phyloP scores from a whole-genome alignment of 176 grass and related monocot genomes.

The Lolium multiflorum region DNA sequence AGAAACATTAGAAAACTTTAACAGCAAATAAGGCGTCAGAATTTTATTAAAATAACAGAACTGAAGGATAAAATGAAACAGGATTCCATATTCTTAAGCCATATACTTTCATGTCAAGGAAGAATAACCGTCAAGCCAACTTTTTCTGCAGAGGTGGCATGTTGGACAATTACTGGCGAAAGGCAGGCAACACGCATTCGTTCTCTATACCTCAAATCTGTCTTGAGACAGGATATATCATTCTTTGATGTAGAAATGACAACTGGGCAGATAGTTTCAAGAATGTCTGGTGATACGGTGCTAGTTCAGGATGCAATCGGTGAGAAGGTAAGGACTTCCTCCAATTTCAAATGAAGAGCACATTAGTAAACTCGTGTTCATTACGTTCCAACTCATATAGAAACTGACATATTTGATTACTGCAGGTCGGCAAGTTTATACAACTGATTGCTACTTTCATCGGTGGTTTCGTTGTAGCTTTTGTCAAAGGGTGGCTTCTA shows the following conservation, averaged over 20 bases:
- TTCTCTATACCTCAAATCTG: slow-evolving; percentile 73
- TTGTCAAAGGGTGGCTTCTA: slow-evolving; percentile 84
- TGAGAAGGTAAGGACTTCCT: slow-evolving; percentile 62
- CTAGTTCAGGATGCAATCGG: slow-evolving; percentile 78
- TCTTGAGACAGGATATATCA: slow-evolving; percentile 77
- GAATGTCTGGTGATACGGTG: slow-evolving; percentile 73
- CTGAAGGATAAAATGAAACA: neutral
- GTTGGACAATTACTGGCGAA: slow-evolving; percentile 84
- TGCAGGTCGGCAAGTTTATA: slow-evolving; percentile 84
- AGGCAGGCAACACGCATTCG: slow-evolving; percentile 71
- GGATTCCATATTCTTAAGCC: neutral
- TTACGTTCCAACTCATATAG: neutral
- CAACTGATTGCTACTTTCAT: slow-evolving; percentile 76
- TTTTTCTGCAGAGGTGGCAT: slow-evolving; percentile 67
- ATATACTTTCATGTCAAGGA: neutral
- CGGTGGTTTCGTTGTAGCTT: slow-evolving; percentile 82
- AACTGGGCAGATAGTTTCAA: slow-evolving; percentile 56
- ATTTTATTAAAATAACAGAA: neutral
- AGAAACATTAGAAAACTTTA: neutral
- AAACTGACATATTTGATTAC: slow-evolving; percentile 2
- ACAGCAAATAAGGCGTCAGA: neutral
- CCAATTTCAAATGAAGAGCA: slow-evolving; percentile 1
- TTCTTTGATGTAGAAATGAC: slow-evolving; percentile 83
- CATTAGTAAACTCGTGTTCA: neutral
- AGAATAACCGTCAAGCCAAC: neutral